Base-by-base conservation (phyloP, 208 protist species). In the Balamuthia mandrillaris region DNA sequence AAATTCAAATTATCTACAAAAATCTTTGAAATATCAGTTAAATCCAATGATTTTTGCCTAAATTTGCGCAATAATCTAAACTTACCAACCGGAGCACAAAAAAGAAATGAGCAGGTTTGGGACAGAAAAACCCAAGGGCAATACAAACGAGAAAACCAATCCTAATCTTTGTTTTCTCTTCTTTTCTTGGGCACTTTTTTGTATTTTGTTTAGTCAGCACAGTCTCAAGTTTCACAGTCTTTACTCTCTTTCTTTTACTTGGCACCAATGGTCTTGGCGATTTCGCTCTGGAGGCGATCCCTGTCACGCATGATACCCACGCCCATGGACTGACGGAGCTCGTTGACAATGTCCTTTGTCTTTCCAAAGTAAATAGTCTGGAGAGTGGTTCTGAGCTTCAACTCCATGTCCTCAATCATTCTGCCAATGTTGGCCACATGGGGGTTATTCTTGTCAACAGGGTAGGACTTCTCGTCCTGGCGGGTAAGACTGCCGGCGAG, bases 331-430 rank as follows among this genome's bases (percentile, higher is more conserved):
- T 75, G 61, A 54, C 89, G 81, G 24, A 94, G 75, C 1, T 90
- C 86, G 83, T 94, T 90, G 52, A 94, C 90, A 58, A 94, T 90
- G 58, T 94, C 89, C 81, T 94, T 94, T 29, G 92, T 95, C 86
- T 94, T 94, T 63, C 90, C 89, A 90, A 95, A 95, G 89, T 95
- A 95, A n/a, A 95, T 89, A 41, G 87, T 84, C 66, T 95, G 87
- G 10, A 95, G 86, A 16, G 86, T 90, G 54, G 54, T 87, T 65
- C 93, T 86, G 70, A 95, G 91, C 49, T 89, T 90, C 29, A 85
- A 87, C 85, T 95, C 93, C 90, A 94, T 94, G 12, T 95, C 92
- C 88, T 95, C 93, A 12, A 95, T 82, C 92, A 95, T 94, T 44
- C 56, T 65, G 63, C 93, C 93, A 27, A 95, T 93, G 88, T 95